Percentiles rank a stretch among this genome's conserved stretches.
Evolutionary conservation across 352 stramenopile genomes (phyloP).

Genomic region (Bremia lactucae): DNA sequence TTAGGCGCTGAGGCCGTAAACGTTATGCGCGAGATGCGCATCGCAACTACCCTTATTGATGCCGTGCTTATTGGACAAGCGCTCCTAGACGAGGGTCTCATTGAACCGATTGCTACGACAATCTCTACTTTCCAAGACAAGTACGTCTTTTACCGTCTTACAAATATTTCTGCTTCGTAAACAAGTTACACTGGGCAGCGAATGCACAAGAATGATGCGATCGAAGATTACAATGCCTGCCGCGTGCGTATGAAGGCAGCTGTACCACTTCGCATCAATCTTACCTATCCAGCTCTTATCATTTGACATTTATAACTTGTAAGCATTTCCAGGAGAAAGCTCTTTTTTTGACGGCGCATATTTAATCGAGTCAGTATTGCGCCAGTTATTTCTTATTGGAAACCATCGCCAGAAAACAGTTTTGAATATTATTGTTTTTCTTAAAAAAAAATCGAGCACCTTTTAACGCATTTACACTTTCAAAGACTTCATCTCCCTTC

Average conservation of each 20-base stretch:
- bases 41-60: conserved; percentile 62
- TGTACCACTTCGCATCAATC: not conserved
- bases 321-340: conserved; percentile 3
- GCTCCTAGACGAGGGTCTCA: conserved; percentile 67
- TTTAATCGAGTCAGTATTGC: conserved; percentile 33
- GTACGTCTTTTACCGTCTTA: conserved; percentile 80
- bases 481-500: conserved; percentile 9
- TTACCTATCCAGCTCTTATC: conserved; percentile 2
- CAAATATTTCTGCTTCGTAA: conserved; percentile 29
- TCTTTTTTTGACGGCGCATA: conserved; percentile 28
- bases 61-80: conserved; percentile 72
- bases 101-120: conserved; percentile 61
- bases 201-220: too few species aligned
- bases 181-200: conserved; percentile 1
- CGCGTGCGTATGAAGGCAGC: conserved; percentile 14
- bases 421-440: conserved; percentile 1
- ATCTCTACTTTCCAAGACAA: conserved; percentile 78
- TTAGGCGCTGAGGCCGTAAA: conserved; percentile 77
- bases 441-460: too few species aligned
- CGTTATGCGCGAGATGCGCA: conserved; percentile 64
- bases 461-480: conserved; percentile 6
- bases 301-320: conserved; percentile 1
- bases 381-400: conserved; percentile 1
- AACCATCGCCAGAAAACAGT: too few species aligned
- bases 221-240: conserved; percentile 7